phyloP scores from a whole-genome alignment of 148 eudicot species.

The Hydrangea macrophylla region DNA sequence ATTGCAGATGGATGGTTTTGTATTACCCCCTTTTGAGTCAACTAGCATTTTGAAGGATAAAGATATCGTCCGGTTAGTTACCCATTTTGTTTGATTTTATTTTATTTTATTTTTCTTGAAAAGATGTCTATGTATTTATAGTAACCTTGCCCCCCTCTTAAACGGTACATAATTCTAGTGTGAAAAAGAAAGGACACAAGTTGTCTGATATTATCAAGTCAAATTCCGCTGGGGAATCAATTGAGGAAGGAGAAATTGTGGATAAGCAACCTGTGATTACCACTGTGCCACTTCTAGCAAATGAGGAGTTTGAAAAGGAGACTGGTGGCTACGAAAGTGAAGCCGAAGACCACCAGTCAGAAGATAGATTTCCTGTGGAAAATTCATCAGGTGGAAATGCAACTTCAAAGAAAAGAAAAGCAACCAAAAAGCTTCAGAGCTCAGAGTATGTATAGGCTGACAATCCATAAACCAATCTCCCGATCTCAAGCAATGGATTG shows the following conservation, averaged over 20 bases:
- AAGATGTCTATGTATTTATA: neutral
- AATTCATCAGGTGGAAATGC: constrained; percentile 23
- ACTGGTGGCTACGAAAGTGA: constrained; percentile 51
- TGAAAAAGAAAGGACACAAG: constrained; percentile 47
- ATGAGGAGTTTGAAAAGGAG: constrained; percentile 59
- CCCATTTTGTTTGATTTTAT: too few species aligned
- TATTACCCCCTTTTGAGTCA: too few species aligned
- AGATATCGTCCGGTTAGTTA: too few species aligned
- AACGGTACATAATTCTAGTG: too few species aligned
- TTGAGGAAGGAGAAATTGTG: constrained; percentile 26
- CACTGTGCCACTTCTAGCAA: constrained; percentile 52
- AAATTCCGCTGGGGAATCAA: constrained; percentile 23
- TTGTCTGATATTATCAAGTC: constrained; percentile 19
- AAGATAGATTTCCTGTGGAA: constrained; percentile 21
- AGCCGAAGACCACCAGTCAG: constrained; percentile 30
- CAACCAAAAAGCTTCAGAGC: constrained; percentile 38
- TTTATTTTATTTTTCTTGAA: neutral
- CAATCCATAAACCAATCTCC: neutral
- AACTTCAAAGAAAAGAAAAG: constrained; percentile 64
- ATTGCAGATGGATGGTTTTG: too few species aligned
- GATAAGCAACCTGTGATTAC: constrained; percentile 40
- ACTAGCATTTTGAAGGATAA: too few species aligned
- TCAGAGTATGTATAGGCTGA: constrained; percentile 41
- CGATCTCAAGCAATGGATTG: neutral
- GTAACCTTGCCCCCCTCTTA: constrained; percentile 4